These are phyloP conservation scores for Takashimella koratensis DNA, from an alignment of 1,284 basidiomycete species.

Conservation along the genomic window DNA sequence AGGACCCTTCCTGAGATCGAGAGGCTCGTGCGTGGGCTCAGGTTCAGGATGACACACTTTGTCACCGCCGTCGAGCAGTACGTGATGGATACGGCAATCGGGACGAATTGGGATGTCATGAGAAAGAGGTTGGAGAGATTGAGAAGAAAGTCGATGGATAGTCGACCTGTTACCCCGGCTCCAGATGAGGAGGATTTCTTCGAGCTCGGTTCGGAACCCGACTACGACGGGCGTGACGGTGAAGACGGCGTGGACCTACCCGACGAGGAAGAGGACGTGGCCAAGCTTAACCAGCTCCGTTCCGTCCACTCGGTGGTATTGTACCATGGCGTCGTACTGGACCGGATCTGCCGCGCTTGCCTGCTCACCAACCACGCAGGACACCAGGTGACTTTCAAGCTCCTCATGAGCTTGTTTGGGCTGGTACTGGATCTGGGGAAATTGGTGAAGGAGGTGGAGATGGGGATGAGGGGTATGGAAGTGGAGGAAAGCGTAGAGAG, in stretches of 20 bases:
- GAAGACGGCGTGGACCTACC: conserved; percentile 32
- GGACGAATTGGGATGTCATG: conserved; percentile 68
- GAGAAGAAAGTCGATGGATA: conserved; percentile 7
- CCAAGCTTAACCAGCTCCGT: conserved; percentile 29
- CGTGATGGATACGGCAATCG: conserved; percentile 70
- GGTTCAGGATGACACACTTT: conserved; percentile 69
- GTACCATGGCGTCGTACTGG: conserved; percentile 65
- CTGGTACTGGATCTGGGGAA: conserved; percentile 67
- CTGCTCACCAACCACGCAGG: conserved; percentile 60
- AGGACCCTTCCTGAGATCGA: conserved; percentile 57
- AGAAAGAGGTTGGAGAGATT: conserved; percentile 49
- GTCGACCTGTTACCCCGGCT: conserved; percentile 23
- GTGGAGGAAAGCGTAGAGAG: conserved; percentile 55
- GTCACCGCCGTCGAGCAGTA: conserved; percentile 63
- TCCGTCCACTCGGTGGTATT: conserved; percentile 72
- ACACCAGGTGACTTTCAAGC: conserved; percentile 61
- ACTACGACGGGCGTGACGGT: conserved; percentile 12
- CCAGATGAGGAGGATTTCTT: conserved; percentile 16
- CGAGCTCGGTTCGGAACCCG: conserved; percentile 8
- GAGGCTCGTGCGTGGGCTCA: conserved; percentile 60
- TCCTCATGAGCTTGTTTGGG: conserved; percentile 64
- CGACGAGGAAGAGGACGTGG: conserved; percentile 31
- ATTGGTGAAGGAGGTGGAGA: conserved; percentile 61
- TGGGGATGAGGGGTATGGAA: conserved; percentile 60
- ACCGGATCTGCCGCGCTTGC: conserved; percentile 72